Evolutionary conservation across 768 basidiomycete genomes (phyloP).

Genomic region (Boletus rubroflammeus): DNA sequence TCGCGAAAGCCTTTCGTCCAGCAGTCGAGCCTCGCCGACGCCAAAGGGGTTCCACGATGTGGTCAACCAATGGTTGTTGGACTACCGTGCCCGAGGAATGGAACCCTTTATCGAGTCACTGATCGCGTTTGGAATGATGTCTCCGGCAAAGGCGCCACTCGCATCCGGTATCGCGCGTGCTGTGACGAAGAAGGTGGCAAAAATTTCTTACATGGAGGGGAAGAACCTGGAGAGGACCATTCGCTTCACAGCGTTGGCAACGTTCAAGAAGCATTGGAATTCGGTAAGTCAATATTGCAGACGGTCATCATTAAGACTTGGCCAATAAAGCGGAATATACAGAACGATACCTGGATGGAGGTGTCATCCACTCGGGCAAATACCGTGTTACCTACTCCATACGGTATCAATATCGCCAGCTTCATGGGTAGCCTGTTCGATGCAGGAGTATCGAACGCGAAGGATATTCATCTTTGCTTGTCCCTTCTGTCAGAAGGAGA

Average conservation of each 20-base stretch:
- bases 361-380: neutral
- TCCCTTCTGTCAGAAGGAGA: constrained; percentile 19
- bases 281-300: constrained; percentile 8
- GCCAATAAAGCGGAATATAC: neutral
- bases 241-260: constrained; percentile 11
- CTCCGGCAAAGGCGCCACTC: constrained; percentile 10
- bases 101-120: constrained; percentile 15
- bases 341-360: constrained; percentile 16
- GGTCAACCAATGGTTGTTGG: constrained; percentile 19
- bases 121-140: constrained; percentile 13
- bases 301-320: neutral
- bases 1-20: constrained; percentile 10
- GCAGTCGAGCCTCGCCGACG: neutral
- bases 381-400: constrained; percentile 9
- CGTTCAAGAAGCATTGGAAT: constrained; percentile 17
- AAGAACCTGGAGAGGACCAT: constrained; percentile 8
- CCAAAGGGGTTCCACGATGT: constrained; percentile 11
- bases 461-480: constrained; percentile 33
- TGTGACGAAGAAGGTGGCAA: constrained; percentile 3
- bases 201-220: constrained; percentile 10
- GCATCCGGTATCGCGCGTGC: constrained; percentile 16
- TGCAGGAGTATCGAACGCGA: constrained; percentile 19
- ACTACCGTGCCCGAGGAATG: constrained; percentile 18
- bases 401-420: constrained; percentile 29
- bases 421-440: constrained; percentile 33